Conservation (phyloP, 257 asterid genomes). For the Solanum etuberosum region DNA sequence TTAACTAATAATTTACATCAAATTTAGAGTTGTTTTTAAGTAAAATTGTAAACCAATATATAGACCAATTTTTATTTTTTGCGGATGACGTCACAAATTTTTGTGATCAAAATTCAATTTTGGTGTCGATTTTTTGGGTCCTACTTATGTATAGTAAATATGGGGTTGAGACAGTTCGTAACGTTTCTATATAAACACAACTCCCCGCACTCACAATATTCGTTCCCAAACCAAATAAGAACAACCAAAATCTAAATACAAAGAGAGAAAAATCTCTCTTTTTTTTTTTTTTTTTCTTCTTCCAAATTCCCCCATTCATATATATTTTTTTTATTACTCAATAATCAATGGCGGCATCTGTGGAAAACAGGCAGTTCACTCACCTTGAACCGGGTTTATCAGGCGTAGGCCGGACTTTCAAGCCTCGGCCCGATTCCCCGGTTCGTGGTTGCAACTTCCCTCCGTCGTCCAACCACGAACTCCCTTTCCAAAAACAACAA, state of each 20-base stretch:
- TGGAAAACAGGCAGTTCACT: constrained; percentile 50
- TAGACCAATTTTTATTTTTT: not conserved
- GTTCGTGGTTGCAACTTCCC: constrained; percentile 39
- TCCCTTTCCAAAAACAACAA: constrained; percentile 5
- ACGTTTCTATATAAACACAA: not conserved
- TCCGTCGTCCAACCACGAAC: not conserved
- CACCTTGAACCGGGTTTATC: constrained; percentile 33
- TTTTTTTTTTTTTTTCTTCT: not conserved
- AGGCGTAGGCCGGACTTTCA: constrained; percentile 17
- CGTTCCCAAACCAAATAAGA: not conserved
- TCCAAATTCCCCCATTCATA: not conserved
- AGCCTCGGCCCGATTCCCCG: constrained; percentile 58
- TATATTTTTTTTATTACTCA: not conserved
- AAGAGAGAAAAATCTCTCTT: not conserved
- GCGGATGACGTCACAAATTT: not conserved
- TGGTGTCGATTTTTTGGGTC: not conserved
- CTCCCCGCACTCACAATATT: not conserved
- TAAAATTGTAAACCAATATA: not conserved
- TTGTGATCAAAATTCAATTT: not conserved
- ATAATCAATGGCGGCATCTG: constrained; percentile 64
- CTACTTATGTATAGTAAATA: not conserved
- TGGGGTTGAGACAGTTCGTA: not conserved
- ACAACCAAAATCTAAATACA: not conserved
- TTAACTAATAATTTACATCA: too few relatives aligned
- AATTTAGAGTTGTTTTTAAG: rapidly evolving